Percentiles rank a stretch among this genome's conserved stretches.
Conservation (phyloP, 1,284 basidiomycete species). For the Puccinia coronata region DNA sequence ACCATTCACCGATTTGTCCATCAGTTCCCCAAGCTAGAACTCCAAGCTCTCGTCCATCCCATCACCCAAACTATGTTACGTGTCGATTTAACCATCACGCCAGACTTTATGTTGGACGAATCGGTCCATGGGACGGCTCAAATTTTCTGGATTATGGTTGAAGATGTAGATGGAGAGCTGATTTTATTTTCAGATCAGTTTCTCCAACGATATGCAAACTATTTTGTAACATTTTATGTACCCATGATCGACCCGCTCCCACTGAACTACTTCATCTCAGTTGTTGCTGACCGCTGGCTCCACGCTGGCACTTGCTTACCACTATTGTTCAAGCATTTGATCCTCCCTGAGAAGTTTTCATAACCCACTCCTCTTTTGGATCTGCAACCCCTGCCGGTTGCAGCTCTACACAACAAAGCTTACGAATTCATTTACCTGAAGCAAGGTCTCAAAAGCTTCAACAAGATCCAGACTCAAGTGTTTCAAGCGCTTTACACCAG, state of each 20-base stretch:
- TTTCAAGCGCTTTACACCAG: constrained; percentile 96
- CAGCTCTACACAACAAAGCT: constrained; percentile 86
- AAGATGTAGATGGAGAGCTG: constrained; percentile 95
- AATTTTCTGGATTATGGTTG: constrained; percentile 87
- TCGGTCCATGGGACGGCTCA: constrained; percentile 85
- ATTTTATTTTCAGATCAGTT: constrained; percentile 93
- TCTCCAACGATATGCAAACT: constrained; percentile 68
- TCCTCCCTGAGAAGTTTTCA: constrained; percentile 95
- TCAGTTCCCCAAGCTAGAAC: constrained; percentile 90
- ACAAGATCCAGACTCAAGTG: constrained; percentile 98
- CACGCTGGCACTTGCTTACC: constrained; percentile 92
- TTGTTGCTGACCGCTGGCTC: constrained; percentile 93
- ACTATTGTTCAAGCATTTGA: constrained; percentile 96
- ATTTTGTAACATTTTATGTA: constrained; percentile 89
- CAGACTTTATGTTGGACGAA: constrained; percentile 97
- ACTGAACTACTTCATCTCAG: constrained; percentile 94
- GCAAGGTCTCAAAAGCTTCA: constrained; percentile 65
- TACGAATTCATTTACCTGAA: constrained; percentile 81
- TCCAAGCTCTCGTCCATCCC: constrained; percentile 90
- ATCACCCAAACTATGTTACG: constrained; percentile 84
- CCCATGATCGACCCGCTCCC: constrained; percentile 96
- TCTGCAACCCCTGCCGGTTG: constrained; percentile 83
- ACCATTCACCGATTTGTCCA: constrained; percentile 93
- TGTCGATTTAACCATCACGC: constrained; percentile 84
- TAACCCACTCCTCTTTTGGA: constrained; percentile 88